Evolutionary conservation across 2,329 filamentous ascomycete genomes (phyloP).

Genomic region (Parasarocladium wereldwijsianum): DNA sequence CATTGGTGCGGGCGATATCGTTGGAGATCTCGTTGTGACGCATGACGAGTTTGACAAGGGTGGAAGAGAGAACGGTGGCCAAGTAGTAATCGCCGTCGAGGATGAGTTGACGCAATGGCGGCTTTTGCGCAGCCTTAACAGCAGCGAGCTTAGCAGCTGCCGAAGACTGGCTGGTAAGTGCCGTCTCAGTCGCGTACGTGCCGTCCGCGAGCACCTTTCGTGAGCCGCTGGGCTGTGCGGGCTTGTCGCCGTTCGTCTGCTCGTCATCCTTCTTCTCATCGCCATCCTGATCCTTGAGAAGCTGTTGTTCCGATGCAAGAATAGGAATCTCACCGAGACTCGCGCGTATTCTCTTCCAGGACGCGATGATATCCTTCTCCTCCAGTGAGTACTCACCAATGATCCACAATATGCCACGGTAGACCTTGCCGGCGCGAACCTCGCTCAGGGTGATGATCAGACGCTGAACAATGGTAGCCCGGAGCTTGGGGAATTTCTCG

Average conservation of each 20-base stretch:
- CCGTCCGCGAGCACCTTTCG: slow-evolving; percentile 89
- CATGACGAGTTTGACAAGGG: slow-evolving; percentile 95
- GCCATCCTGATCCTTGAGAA: slow-evolving; percentile 73
- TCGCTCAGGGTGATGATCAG: slow-evolving; percentile 83
- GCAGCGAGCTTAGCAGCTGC: slow-evolving; percentile 86
- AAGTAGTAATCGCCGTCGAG: slow-evolving; percentile 96
- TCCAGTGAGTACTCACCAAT: slow-evolving; percentile 94
- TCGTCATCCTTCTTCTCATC: slow-evolving; percentile 50
- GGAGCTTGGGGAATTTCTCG: slow-evolving; percentile 87
- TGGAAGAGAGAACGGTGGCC: slow-evolving; percentile 86
- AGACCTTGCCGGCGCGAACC: slow-evolving; percentile 92
- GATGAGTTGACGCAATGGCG: slow-evolving; percentile 84
- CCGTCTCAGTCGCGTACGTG: slow-evolving; percentile 94
- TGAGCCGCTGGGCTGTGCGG: slow-evolving; percentile 64
- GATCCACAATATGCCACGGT: slow-evolving; percentile 93
- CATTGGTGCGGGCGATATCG: slow-evolving; percentile 78
- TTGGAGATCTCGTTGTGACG: slow-evolving; percentile 86
- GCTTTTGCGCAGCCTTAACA: slow-evolving; percentile 93
- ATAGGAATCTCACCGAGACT: slow-evolving; percentile 96
- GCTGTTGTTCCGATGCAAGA: slow-evolving; percentile 79
- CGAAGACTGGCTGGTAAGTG: slow-evolving; percentile 82
- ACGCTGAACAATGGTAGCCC: slow-evolving; percentile 73
- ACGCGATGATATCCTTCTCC: slow-evolving; percentile 84
- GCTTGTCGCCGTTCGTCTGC: slow-evolving; percentile 67
- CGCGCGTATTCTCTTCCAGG: slow-evolving; percentile 89